Evolutionary conservation across 2,329 filamentous ascomycete species (phyloP), one percentile per base, ranked within the genome.

Genomic region (Helminthosporium solani): DNA sequence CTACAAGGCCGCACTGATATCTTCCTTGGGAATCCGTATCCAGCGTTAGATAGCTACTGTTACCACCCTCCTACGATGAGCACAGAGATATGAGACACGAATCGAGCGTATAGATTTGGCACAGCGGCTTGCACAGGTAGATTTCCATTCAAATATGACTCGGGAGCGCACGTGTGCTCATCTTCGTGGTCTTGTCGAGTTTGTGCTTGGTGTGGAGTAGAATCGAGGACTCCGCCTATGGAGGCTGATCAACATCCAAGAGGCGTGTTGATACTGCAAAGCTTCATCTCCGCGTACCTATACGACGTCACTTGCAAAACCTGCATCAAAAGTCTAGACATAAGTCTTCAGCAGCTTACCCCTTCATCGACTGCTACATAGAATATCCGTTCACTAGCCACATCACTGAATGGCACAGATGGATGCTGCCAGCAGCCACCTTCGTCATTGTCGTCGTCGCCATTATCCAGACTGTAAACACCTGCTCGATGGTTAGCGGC

Each of bases 301-400:
- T 77, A 74, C 49, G 64, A 64, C n/a, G 59, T 63, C 9, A 56
- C 58, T 3, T 56, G 74, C 35, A 64, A 69, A 42, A 75, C 73
- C 1, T 66, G 63, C 3, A 63, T 73, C 50, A 75, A 73, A 47
- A 75, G 75, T 3, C 74, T 78, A 39, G 72, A 74, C 28, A 74
- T 78, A 16, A 73, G 74, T 2, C 73, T 79, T 15, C 76, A 79
- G 42, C 76, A 79, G 49, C 73, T 77, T 7, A 78, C 77, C 76
- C 77, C 27, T 76, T 81, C 47, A 72, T 77, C 21, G 77, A 77
- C 18, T 78, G 76, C 48, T 74, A 80, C 42, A 53, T 71, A 21
- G 72, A 78, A 40, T 78, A 75, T 65, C 75, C 76, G 0, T 14
- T 79, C 8, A 77, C 74, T 4, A 73, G 77, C 42, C 61, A 63